Evolutionary conservation across 768 basidiomycete genomes (phyloP), one percentile per base, ranked within the genome.

Genomic region (Leccinum uliginosum): DNA sequence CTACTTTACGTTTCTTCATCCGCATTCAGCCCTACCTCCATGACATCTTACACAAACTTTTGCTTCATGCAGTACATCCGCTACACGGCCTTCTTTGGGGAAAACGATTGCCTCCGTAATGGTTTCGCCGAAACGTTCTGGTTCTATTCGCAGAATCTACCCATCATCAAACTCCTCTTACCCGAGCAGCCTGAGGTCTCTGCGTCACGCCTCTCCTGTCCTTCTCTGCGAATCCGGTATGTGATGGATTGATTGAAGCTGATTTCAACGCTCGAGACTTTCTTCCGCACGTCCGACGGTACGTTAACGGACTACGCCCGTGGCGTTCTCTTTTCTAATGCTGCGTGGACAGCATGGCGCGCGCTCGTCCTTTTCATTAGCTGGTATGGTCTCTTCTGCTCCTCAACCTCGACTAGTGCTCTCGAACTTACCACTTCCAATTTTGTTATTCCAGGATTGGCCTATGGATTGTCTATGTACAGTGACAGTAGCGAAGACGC

Each of bases 41-140:
- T 95, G 76, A 80, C 85, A 2, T 93, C 90, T 15, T 94, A 87
- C 74, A 81, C 83, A 51, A 85, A 86, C 73, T 94, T 92, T 71
- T 87, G 86, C 71, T 93, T 93, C 76, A 75, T 94, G 62, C 83
- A 86, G 57, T 82, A 93, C 71, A 77, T 94, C 61, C 87, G 92
- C 43, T 75, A 77, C 59, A 82, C 85, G 26, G 88, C 91, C 32
- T 87, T 88, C 67, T 71, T 77, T 30, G 74, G 76, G 38, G 78
- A 83, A 61, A 74, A 74, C 44, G 81, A 77, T 54, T 73, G 78
- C 62, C 57, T 78, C 56, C 75, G 76, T 49, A 80, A 84, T 59
- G 80, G 80, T 55, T 73, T 93, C 45, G 89, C 93, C n/a, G 93
- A 96, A 73, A 86, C 86, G 15, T 90, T 81, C 68, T 90, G 84